phyloP scores from a whole-genome alignment of 768 basidiomycete species.

The Piloderma croceum region DNA sequence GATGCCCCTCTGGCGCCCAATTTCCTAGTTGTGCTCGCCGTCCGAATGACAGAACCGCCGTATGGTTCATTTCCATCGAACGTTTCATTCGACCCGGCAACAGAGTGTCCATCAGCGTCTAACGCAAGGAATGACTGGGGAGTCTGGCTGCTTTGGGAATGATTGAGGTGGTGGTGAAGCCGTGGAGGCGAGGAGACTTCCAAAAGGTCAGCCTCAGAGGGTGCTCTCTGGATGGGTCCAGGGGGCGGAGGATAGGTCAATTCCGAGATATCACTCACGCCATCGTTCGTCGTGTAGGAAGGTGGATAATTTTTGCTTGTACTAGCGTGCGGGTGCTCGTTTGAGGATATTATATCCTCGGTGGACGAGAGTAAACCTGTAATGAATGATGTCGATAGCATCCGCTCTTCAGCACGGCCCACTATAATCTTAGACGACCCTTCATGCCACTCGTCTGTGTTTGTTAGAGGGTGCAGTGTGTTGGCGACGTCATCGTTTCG shows the following conservation, averaged over 20 bases:
- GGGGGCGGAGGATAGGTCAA: conserved; percentile 47
- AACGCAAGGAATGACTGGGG: no score
- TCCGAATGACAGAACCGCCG: conserved; percentile 20
- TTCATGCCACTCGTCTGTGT: conserved; percentile 62
- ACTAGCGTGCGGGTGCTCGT: neutral
- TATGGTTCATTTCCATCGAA: no score
- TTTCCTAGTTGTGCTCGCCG: conserved; percentile 20
- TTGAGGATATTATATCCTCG: neutral
- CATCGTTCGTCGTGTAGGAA: conserved; percentile 17
- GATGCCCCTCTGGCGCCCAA: conserved; percentile 15
- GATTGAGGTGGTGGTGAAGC: conserved; percentile 30
- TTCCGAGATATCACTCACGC: conserved; percentile 48
- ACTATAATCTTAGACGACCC: conserved; percentile 52
- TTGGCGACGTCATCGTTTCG: conserved; percentile 5
- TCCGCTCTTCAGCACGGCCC: conserved; percentile 50
- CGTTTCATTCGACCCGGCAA: no score
- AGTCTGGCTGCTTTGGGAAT: no score
- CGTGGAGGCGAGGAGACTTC: conserved; percentile 33
- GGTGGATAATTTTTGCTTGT: neutral
- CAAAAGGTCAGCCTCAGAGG: conserved; percentile 23
- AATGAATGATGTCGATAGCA: conserved; percentile 59
- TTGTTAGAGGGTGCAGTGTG: no score
- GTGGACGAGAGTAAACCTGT: conserved; percentile 40
- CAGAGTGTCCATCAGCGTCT: no score
- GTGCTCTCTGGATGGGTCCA: conserved; percentile 26